Evolutionary conservation across 2,329 filamentous ascomycete genomes (phyloP).

Genomic region (Fusarium haematococcum): DNA sequence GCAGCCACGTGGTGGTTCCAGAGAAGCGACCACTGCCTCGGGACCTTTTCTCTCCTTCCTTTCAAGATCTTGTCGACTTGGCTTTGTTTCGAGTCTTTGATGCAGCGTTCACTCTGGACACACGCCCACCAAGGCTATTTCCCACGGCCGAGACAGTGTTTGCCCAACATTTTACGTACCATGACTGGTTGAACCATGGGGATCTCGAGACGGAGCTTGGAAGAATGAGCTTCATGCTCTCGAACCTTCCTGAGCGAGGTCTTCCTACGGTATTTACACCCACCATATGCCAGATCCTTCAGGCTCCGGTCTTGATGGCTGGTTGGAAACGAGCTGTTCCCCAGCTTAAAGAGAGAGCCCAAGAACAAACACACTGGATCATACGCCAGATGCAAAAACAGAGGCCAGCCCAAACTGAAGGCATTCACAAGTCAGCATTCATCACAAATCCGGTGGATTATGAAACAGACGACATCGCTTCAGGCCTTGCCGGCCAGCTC

Average conservation of each 20-base stretch:
- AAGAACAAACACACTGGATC: not conserved
- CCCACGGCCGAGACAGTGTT: not conserved
- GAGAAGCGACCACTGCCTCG: not conserved
- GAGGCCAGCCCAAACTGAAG: not conserved
- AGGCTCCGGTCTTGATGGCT: not conserved
- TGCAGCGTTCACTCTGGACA: not conserved
- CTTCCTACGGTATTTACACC: not conserved
- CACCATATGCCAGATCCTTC: not conserved
- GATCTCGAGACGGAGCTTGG: not conserved
- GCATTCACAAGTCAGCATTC: not conserved
- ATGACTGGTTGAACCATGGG: not conserved
- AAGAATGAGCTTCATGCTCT: slow-evolving; percentile 1
- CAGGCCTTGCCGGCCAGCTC: not conserved
- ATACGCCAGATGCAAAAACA: not conserved
- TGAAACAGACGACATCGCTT: not conserved
- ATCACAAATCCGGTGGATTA: not conserved
- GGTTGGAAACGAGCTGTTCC: not conserved
- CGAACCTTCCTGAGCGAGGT: not conserved
- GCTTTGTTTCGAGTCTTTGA: slow-evolving; percentile 1
- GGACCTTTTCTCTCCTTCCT: not conserved
- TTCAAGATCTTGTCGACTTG: slow-evolving; percentile 1
- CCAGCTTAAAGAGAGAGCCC: not conserved
- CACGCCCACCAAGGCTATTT: not conserved
- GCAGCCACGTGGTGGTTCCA: not conserved
- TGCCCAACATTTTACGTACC: not conserved